These are phyloP conservation scores for Cyberlindnera maritima DNA, from an alignment of 805 yeast genomes.

Conservation along the genomic window DNA sequence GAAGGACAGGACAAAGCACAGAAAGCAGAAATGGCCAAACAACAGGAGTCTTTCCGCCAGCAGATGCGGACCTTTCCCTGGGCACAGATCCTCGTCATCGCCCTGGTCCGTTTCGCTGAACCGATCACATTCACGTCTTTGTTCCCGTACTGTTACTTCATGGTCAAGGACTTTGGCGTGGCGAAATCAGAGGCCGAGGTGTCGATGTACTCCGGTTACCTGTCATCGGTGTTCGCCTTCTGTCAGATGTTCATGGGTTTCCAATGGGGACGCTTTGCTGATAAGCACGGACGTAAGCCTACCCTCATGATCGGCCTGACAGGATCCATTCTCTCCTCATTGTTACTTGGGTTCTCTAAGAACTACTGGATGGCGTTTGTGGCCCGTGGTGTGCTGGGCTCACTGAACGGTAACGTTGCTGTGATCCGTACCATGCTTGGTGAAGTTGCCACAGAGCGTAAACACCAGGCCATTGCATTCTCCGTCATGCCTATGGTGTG, in stretches of 20 bases:
- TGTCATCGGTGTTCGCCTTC: slow-evolving; percentile 61
- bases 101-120: slow-evolving; percentile 52
- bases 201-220: slow-evolving; percentile 58
- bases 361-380: slow-evolving; percentile 50
- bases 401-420: slow-evolving; percentile 61
- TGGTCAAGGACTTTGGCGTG: slow-evolving; percentile 56
- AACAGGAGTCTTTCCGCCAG: slow-evolving; percentile 36
- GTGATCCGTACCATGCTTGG: slow-evolving; percentile 63
- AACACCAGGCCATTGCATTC: slow-evolving; percentile 63
- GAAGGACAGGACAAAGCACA: background rate
- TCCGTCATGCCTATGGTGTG: slow-evolving; percentile 59
- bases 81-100: slow-evolving; percentile 41
- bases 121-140: slow-evolving; percentile 63
- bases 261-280: slow-evolving; percentile 59
- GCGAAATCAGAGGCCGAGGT: slow-evolving; percentile 51
- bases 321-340: slow-evolving; percentile 48
- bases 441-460: slow-evolving; percentile 52
- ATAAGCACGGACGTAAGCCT: slow-evolving; percentile 54
- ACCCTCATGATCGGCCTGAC: slow-evolving; percentile 49
- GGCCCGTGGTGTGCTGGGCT: slow-evolving; percentile 54
- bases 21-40: slow-evolving; percentile 1
- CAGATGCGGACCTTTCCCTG: slow-evolving; percentile 57
- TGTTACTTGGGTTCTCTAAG: slow-evolving; percentile 52
- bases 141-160: slow-evolving; percentile 62
- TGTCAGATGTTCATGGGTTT: slow-evolving; percentile 56